Evolutionary conservation across 148 eudicot genomes (phyloP).

Genomic region (Rhododendron williamsianum): DNA sequence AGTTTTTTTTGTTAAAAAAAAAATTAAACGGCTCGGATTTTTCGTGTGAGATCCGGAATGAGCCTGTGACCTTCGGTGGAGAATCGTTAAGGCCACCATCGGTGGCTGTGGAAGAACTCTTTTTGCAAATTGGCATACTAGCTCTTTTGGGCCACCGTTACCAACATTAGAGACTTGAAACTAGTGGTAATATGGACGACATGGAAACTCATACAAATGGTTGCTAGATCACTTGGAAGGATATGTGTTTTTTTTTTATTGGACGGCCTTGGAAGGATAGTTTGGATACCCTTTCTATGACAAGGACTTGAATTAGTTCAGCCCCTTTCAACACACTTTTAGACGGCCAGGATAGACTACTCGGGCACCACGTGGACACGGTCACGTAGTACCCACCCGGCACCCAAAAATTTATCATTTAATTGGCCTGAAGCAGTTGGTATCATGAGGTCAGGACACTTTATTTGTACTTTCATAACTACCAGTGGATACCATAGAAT

Average conservation of each 20-base stretch:
- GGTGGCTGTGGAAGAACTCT: too few relatives aligned
- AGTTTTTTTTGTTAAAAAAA: too few relatives aligned
- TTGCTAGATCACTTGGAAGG: background rate
- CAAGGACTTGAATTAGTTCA: background rate
- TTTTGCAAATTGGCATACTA: background rate
- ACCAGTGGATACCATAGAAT: background rate
- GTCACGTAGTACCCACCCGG: too few relatives aligned
- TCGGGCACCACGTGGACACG: too few relatives aligned
- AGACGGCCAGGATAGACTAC: fast-evolving
- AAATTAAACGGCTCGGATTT: too few relatives aligned
- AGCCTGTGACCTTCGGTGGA: too few relatives aligned
- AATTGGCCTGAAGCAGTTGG: background rate
- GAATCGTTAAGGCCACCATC: too few relatives aligned
- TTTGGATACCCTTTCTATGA: background rate
- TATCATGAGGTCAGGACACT: background rate
- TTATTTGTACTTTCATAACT: background rate
- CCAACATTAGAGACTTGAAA: background rate
- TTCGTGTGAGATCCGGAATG: too few relatives aligned
- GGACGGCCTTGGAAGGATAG: background rate
- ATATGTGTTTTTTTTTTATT: too few relatives aligned
- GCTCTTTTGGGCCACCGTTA: background rate
- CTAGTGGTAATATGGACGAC: background rate
- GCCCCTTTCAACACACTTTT: background rate
- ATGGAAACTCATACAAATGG: background rate
- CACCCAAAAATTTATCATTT: background rate